These are phyloP conservation scores for Leucaena leucocephala DNA, from an alignment of 306 rosid genomes.

Conservation along the genomic window DNA sequence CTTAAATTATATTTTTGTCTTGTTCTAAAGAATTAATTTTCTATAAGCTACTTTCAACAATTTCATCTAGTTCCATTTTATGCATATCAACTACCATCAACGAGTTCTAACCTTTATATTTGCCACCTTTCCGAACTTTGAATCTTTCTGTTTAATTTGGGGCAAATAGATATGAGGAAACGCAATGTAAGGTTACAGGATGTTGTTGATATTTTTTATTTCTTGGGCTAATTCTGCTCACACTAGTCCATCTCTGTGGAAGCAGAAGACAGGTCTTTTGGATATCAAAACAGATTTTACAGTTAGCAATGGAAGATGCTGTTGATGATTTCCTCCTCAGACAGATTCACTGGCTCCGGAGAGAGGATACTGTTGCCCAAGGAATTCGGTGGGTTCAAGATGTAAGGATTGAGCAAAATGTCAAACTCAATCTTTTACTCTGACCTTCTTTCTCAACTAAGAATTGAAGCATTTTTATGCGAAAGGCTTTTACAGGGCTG, in stretches of 20 bases:
- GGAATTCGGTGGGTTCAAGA: constrained; percentile 95
- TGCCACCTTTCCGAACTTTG: neutral
- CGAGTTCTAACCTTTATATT: neutral
- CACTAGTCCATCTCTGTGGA: constrained; percentile 22
- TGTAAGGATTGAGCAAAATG: constrained; percentile 61
- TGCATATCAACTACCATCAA: constrained; percentile 19
- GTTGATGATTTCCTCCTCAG: constrained; percentile 91
- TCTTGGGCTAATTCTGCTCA: constrained; percentile 29
- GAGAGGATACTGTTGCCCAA: constrained; percentile 73
- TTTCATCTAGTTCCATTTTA: constrained; percentile 26
- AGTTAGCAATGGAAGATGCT: constrained; percentile 94
- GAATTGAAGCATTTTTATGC: constrained; percentile 32
- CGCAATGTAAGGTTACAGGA: constrained; percentile 12
- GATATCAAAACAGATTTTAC: constrained; percentile 97
- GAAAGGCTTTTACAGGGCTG: constrained; percentile 15
- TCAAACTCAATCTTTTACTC: constrained; percentile 16
- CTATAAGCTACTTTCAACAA: constrained; percentile 13
- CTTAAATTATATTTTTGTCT: neutral
- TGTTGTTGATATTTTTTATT: constrained; percentile 32
- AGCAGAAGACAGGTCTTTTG: constrained; percentile 96
- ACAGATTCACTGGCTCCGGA: constrained; percentile 86
- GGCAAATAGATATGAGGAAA: constrained; percentile 19
- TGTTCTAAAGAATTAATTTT: constrained; percentile 12
- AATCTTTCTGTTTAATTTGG: constrained; percentile 22
- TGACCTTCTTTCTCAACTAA: constrained; percentile 35